Conservation (phyloP, 495 filamentous ascomycete species). For the Penicillium flavigenum region DNA sequence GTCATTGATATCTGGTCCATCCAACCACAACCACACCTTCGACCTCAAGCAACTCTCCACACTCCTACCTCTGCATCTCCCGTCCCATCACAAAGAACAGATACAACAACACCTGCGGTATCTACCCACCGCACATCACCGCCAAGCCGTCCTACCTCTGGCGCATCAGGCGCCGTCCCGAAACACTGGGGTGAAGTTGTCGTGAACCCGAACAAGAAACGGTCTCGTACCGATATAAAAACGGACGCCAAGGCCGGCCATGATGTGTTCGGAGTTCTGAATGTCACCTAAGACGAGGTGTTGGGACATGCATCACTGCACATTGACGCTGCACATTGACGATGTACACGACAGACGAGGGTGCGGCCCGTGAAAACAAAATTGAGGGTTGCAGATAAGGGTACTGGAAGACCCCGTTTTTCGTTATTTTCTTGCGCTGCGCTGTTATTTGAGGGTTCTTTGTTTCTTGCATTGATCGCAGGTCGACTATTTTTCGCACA, state of each 20-base stretch:
- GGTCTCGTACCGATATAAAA: slow-evolving; percentile 33
- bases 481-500: slow-evolving; percentile 30
- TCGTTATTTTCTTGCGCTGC: slow-evolving; percentile 9
- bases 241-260: slow-evolving; percentile 22
- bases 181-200: slow-evolving; percentile 52
- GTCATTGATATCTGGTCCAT: slow-evolving; percentile 53
- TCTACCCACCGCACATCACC: slow-evolving; percentile 22
- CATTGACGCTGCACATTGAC: slow-evolving; percentile 15
- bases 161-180: slow-evolving; percentile 33
- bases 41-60: slow-evolving; percentile 47
- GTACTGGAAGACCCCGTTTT: slow-evolving; percentile 10
- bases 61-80: slow-evolving; percentile 31
- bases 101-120: slow-evolving; percentile 22
- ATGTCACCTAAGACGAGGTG: slow-evolving; percentile 30
- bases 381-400: slow-evolving; percentile 6
- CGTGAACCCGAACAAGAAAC: slow-evolving; percentile 44
- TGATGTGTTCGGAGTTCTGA: slow-evolving; percentile 50
- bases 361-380: neutral
- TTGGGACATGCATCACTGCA: slow-evolving; percentile 9
- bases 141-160: slow-evolving; percentile 20
- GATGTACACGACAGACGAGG: slow-evolving; percentile 15
- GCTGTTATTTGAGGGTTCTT: slow-evolving; percentile 4
- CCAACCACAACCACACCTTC: slow-evolving; percentile 50
- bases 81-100: slow-evolving; percentile 28
- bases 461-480: slow-evolving; percentile 30